Percentiles rank a stretch among this genome's conserved stretches.
Evolutionary conservation across 2,329 filamentous ascomycete genomes (phyloP).

Genomic region (Alternaria sp.): DNA sequence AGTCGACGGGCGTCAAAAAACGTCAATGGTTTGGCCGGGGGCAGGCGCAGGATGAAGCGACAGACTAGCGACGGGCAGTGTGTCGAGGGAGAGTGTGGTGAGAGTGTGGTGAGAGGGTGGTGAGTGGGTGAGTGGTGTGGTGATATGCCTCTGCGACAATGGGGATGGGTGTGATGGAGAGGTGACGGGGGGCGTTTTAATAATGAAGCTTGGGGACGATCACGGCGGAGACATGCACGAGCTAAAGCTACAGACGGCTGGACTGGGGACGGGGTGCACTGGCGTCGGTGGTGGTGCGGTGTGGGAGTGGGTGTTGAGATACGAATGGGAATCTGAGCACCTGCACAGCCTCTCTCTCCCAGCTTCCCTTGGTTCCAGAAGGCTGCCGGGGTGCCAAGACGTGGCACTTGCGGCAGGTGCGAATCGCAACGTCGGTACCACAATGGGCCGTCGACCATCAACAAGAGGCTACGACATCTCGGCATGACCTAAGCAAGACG

Average conservation of each 20-base stretch:
- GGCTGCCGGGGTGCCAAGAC: constrained; percentile 18
- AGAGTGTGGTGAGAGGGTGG: too few species aligned
- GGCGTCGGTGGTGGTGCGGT: constrained; percentile 15
- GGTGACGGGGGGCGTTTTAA: constrained; percentile 22
- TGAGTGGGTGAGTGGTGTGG: too few species aligned
- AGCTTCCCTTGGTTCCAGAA: constrained; percentile 13
- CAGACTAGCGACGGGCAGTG: constrained; percentile 7
- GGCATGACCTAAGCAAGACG: constrained; percentile 4
- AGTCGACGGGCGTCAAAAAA: too few species aligned
- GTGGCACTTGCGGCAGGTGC: constrained; percentile 16
- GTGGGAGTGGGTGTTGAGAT: constrained; percentile 15
- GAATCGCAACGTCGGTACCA: constrained; percentile 20
- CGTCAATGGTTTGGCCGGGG: too few species aligned
- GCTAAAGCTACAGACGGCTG: constrained; percentile 15
- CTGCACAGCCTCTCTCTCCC: constrained; percentile 18
- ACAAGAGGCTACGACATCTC: constrained; percentile 11
- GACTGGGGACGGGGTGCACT: constrained; percentile 11
- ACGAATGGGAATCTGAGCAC: constrained; percentile 13
- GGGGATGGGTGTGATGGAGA: not conserved
- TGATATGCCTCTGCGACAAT: too few species aligned
- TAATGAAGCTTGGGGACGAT: constrained; percentile 21
- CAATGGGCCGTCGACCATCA: constrained; percentile 9
- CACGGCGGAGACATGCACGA: constrained; percentile 22
- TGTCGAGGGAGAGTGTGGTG: too few species aligned
- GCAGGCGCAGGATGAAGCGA: constrained; percentile 18